These are phyloP conservation scores for Herpetomonas samuelpessoai DNA, from an alignment of 208 protist genomes.

Conservation along the genomic window DNA sequence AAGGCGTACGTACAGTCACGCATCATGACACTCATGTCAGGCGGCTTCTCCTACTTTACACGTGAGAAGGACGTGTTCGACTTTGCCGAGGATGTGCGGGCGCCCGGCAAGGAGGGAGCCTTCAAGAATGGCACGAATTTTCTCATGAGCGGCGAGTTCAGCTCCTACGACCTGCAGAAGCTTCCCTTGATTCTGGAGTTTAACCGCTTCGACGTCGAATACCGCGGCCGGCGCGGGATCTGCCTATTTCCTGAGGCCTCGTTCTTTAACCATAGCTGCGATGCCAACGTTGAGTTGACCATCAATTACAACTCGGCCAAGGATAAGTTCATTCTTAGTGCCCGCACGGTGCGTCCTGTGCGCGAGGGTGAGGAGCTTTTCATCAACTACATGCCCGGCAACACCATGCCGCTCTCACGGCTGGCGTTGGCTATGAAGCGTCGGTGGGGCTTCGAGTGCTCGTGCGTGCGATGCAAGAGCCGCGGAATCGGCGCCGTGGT, in stretches of 20 bases:
- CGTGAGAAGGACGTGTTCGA: slow-evolving; percentile 82
- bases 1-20: slow-evolving; percentile 71
- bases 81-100: slow-evolving; percentile 77
- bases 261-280: slow-evolving; percentile 86
- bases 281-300: slow-evolving; percentile 73
- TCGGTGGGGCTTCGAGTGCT: slow-evolving; percentile 86
- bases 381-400: slow-evolving; percentile 87
- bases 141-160: slow-evolving; percentile 71
- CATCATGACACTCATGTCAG: slow-evolving; percentile 77
- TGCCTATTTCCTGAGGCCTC: slow-evolving; percentile 80
- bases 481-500: slow-evolving; percentile 68
- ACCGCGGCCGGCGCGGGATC: slow-evolving; percentile 70
- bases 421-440: slow-evolving; percentile 74
- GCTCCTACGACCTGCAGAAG: slow-evolving; percentile 83
- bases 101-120: slow-evolving; percentile 45
- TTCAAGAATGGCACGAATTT: slow-evolving; percentile 65
- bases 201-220: slow-evolving; percentile 84
- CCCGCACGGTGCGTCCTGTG: slow-evolving; percentile 63
- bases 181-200: slow-evolving; percentile 83
- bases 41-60: slow-evolving; percentile 84
- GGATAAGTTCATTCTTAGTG: slow-evolving; percentile 71
- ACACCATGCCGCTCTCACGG: slow-evolving; percentile 68
- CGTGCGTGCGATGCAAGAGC: slow-evolving; percentile 75
- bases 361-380: slow-evolving; percentile 76
- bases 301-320: slow-evolving; percentile 78